Base-by-base conservation (phyloP, 2,329 filamentous ascomycete genomes). In the Aspergillus terreus region DNA sequence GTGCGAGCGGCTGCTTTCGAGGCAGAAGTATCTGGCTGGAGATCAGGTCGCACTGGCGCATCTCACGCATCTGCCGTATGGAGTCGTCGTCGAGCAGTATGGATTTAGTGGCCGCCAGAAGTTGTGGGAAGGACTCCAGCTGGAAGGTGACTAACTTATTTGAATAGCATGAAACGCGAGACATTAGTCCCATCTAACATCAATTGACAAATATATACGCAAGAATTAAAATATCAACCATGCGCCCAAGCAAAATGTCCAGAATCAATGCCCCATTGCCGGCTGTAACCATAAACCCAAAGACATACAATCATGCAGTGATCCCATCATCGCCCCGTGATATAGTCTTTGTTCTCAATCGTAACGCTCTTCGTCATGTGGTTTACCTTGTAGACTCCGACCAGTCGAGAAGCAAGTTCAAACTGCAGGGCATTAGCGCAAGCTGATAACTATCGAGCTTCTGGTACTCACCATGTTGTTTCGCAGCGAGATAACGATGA, bases 301-400 rank as follows among this genome's bases (percentile, higher is more conserved):
- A 42, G 40, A 43, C 45, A 44, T 44, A 38, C 27, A 46, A n/a
- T 38, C 36, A 45, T 23, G 27, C 14, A 46, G 33, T 42, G 6
- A 30, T 48, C 23, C n/a, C 30, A 61, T 67, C 56, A 67, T 49
- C 66, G 67, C 44, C 66, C 61, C 14, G 58, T 65, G 60, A 88
- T 88, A 67, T 86, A 94, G 73, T 94, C 88, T 60, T 78, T 79
- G 73, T 94, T 94, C 73, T 94, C 89, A 57, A 94, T 90, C 48
- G 89, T 91, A 19, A 94, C 88, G 71, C 88, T 92, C 82, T 92
- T 94, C 55, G 89, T 94, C 84, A 97, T 99, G 73, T 99, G 92
- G 74, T 95, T 97, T 70, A 99, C 94, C 79, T 99, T 99, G 79
- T 99, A 99, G 50, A 99, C 94, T 61, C 95, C 95, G 12, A 99